Evolutionary conservation across 371 early-diverging fungal species (phyloP), one percentile per base, ranked within the genome.

Genomic region (Lichtheimia ramosa): DNA sequence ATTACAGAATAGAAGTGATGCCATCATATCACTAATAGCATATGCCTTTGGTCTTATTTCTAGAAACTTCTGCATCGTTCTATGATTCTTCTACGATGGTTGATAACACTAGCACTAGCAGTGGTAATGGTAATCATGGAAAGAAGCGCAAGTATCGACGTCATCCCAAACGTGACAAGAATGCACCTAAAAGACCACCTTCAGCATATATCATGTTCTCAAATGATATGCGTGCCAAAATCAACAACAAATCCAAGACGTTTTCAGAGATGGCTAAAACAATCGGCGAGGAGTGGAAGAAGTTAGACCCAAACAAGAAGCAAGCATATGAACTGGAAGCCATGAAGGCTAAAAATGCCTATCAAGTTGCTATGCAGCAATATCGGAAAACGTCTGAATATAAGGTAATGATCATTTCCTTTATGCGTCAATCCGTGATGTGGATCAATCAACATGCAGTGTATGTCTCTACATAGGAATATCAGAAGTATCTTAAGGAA

Each of bases 201-300:
- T 83, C 84, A 5, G 84, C 84, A 0, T 84, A 84, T 64, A 79
- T 84, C 13, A 77, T 79, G 75, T 84, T 81, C 55, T 76, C 83
- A 3, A 79, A 80, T 40, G 61, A 73, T 23, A 68, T 83, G 10
- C 68, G 84, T n/a, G 74, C 71, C n/a, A 79, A 80, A 58, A 46
- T 77, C 5, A 69, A 73, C 16, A 61, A 74, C 14, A 64, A 76
- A 16, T 74, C 73, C 54, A 68, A 75, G 56, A 67, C 74, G 0
- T 83, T 83, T 58, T 69, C 79, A 1, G 82, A 81, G 21, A 56
- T 81, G 10, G 82, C 84, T 8, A 79, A 79, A 53, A 70, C 73
- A 14, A 78, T 80, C 0, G 82, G 82, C 20, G 77, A 81, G 18
- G 73, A 71, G 28, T 83, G 82, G 83, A 81, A 81, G 43, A 65